phyloP scores from a whole-genome alignment of 257 asterid genomes.

The Pogostemon cablin region DNA sequence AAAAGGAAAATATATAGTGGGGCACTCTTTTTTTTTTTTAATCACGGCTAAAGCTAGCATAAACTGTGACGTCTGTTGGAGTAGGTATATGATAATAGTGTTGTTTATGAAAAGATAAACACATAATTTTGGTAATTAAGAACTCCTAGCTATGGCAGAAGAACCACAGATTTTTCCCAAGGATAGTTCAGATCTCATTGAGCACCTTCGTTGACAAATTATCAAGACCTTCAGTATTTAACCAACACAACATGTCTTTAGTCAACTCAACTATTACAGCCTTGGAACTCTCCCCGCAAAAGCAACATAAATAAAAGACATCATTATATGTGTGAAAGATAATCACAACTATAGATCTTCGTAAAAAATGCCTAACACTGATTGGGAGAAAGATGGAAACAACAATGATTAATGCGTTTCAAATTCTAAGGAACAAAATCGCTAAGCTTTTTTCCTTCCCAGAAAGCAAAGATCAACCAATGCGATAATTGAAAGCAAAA shows the following conservation, averaged over 20 bases:
- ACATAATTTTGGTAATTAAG: not conserved
- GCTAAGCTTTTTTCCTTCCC: not conserved
- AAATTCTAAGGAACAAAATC: conserved; percentile 11
- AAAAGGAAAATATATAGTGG: not conserved
- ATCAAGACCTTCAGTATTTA: conserved; percentile 13
- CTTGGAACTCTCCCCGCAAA: conserved; percentile 1
- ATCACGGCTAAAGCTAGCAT: not conserved
- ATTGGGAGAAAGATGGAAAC: not conserved
- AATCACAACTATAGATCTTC: conserved; percentile 9
- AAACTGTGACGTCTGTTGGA: not conserved
- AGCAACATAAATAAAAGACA: conserved; percentile 13
- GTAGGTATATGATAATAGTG: not conserved
- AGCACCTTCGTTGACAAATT: conserved; percentile 23
- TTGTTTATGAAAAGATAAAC: not conserved
- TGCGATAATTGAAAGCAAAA: not conserved
- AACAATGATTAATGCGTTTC: conserved; percentile 9
- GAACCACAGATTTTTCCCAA: not conserved
- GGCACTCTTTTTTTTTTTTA: not conserved
- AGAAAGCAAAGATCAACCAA: conserved; percentile 12
- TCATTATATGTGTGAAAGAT: conserved; percentile 10
- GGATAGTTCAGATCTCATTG: conserved; percentile 18
- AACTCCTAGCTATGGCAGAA: conserved; percentile 17
- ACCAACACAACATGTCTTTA: conserved; percentile 16
- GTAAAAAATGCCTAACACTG: not conserved
- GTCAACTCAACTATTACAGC: conserved; percentile 14